Evolutionary conservation across 306 rosid genomes (phyloP).

Genomic region (Benincasa hispida): DNA sequence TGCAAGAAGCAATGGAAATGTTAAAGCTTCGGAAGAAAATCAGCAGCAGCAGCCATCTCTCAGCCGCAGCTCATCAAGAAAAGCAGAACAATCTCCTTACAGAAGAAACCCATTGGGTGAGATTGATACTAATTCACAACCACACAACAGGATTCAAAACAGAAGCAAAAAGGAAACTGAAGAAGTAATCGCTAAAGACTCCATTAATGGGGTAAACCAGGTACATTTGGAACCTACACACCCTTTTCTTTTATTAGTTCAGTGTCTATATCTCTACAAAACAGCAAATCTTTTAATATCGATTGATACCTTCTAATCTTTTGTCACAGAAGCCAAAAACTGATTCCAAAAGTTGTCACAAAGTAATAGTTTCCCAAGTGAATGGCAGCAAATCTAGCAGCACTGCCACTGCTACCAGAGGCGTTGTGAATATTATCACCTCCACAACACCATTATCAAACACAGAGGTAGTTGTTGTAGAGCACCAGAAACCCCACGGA

Average conservation of each 20-base stretch:
- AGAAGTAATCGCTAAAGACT: slow-evolving; percentile 15
- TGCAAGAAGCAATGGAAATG: slow-evolving; percentile 33
- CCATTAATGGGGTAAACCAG: slow-evolving; percentile 24
- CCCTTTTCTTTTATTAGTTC: not conserved
- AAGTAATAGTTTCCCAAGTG: slow-evolving; percentile 16
- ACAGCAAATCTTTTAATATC: not conserved
- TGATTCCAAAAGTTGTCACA: slow-evolving; percentile 23
- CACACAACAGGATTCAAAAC: slow-evolving; percentile 34
- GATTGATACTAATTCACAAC: slow-evolving; percentile 54
- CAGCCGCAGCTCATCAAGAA: slow-evolving; percentile 71
- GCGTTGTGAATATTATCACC: slow-evolving; percentile 17
- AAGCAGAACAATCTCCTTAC: slow-evolving; percentile 78
- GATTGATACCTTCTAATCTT: not conserved
- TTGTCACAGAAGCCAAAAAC: slow-evolving; percentile 44
- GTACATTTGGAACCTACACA: slow-evolving; percentile 17
- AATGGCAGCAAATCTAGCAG: slow-evolving; percentile 16
- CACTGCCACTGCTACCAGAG: slow-evolving; percentile 20
- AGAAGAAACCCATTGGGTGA: slow-evolving; percentile 82
- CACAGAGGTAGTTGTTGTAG: slow-evolving; percentile 21
- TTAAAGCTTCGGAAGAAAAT: slow-evolving; percentile 17
- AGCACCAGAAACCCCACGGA: slow-evolving; percentile 29
- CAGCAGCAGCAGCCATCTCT: slow-evolving; percentile 51
- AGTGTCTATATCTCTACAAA: not conserved
- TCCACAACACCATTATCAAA: slow-evolving; percentile 17
- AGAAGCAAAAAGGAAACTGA: slow-evolving; percentile 32